phyloP scores from a whole-genome alignment of 2,329 filamentous ascomycete genomes.

The Ophiostoma ulmi region DNA sequence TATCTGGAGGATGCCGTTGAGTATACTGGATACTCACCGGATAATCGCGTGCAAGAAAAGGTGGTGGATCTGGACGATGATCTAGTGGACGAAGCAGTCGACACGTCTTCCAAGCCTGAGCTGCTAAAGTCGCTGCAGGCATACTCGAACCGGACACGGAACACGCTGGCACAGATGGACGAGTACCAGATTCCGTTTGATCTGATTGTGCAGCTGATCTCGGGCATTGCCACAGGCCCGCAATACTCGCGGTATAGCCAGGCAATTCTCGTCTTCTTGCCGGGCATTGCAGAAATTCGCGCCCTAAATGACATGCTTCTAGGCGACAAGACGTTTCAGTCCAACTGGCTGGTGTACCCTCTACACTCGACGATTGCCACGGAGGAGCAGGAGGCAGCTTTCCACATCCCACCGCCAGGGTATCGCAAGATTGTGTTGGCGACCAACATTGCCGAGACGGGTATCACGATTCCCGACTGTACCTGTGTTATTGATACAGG shows the following conservation, averaged over 20 bases:
- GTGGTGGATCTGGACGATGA: conserved; percentile 62
- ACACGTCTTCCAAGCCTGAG: conserved; percentile 49
- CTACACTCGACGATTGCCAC: conserved; percentile 93
- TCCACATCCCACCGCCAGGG: conserved; percentile 75
- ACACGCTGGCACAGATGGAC: conserved; percentile 70
- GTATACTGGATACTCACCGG: conserved; percentile 66
- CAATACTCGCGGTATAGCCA: conserved; percentile 69
- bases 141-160: conserved; percentile 72
- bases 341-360: conserved; percentile 79
- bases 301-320: conserved; percentile 79
- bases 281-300: conserved; percentile 88
- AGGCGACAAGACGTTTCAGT: conserved; percentile 68
- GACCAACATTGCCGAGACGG: conserved; percentile 97
- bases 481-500: conserved; percentile 95
- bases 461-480: conserved; percentile 96
- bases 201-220: conserved; percentile 73
- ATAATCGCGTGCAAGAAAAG: conserved; percentile 48
- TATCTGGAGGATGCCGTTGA: conserved; percentile 93
- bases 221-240: conserved; percentile 65
- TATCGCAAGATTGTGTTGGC: conserved; percentile 89
- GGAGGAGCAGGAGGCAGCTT: conserved; percentile 92
- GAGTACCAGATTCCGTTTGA: conserved; percentile 91
- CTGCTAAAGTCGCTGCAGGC: conserved; percentile 60
- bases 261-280: conserved; percentile 89
- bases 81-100: conserved; percentile 46